Evolutionary conservation across 2,329 filamentous ascomycete species (phyloP).

Genomic region (Ceratocystis cubensis): DNA sequence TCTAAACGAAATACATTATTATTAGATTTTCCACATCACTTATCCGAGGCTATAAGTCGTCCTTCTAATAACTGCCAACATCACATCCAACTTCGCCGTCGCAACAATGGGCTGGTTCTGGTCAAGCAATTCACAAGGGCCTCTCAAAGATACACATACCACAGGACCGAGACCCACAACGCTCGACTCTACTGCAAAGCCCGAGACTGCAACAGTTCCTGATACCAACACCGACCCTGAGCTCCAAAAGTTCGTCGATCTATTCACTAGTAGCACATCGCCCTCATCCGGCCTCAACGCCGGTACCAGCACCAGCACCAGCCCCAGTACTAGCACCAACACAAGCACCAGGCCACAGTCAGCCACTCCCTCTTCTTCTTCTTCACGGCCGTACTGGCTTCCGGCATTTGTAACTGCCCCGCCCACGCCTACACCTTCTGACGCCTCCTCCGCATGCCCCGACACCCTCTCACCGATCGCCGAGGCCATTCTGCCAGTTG

Average conservation of each 20-base stretch:
- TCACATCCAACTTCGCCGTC: not conserved
- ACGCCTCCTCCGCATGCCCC: constrained; percentile 15
- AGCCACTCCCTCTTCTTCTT: constrained; percentile 22
- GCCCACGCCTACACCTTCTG: constrained; percentile 25
- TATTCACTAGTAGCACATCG: constrained; percentile 31
- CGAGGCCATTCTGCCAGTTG: constrained; percentile 61
- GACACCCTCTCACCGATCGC: constrained; percentile 32
- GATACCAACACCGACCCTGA: constrained; percentile 34
- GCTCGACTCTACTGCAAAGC: not conserved
- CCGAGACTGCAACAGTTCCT: constrained; percentile 22
- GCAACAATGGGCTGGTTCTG: constrained; percentile 51
- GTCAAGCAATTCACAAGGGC: constrained; percentile 29
- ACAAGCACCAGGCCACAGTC: constrained; percentile 12
- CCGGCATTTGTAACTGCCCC: constrained; percentile 27
- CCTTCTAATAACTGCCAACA: not conserved
- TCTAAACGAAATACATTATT: no score
- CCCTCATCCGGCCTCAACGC: constrained; percentile 23
- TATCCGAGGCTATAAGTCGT: not conserved
- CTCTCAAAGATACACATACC: constrained; percentile 12
- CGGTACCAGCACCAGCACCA: constrained; percentile 15
- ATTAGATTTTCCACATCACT: no score
- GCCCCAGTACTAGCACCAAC: constrained; percentile 20
- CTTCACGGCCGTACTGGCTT: constrained; percentile 22
- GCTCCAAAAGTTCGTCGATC: constrained; percentile 41
- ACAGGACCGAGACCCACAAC: not conserved